Evolutionary conservation across 31 red algal species (phyloP), one percentile per base, ranked within the genome.

Genomic region (Porphyra umbilicalis): DNA sequence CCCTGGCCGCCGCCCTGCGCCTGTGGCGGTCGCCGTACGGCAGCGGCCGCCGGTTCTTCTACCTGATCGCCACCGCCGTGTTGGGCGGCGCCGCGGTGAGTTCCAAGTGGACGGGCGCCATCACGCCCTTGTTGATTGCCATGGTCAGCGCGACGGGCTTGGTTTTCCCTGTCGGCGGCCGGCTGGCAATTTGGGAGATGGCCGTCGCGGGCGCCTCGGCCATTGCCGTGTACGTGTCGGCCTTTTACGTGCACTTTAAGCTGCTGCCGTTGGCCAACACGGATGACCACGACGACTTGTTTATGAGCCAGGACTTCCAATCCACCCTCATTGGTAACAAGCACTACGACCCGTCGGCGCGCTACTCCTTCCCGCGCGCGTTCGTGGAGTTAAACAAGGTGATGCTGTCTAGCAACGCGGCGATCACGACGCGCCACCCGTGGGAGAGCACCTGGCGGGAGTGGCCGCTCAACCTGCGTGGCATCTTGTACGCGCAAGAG

Each of bases 401-500:
- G 87, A 99, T 99, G 97, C 71, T 99, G 1, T 81, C 87, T 30
- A 91, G 91, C 11, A 99, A 95, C 83, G 89, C 83, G 37, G 79
- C 79, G 25, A 95, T 99, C 44, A 76, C 77, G 30, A 79, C 75
- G 42, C 79, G 97, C 34, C 97, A 99, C 82, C 88, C 81, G 25
- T 99, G 97, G 97, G 97, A 99, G 77, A 86, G 85, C 76, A 93
- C 94, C 42, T 99, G 97, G 97, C 90, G 93, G 71, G 93, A 95
- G 68, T 99, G 97, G 97, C 79, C 92, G 30, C 85, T 94, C 32
- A 94, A 93, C 77, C 88, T 90, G n/a, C 87, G 97, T 38, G 97
- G 97, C 46, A 79, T 99, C 32, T 81, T 99, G 42, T 99, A 99
- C 84, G 83, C 81, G 32, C 79, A 91, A 29, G 84, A 90, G 32